phyloP scores from a whole-genome alignment of 106 monocot genomes.

The Posidonia australis region DNA sequence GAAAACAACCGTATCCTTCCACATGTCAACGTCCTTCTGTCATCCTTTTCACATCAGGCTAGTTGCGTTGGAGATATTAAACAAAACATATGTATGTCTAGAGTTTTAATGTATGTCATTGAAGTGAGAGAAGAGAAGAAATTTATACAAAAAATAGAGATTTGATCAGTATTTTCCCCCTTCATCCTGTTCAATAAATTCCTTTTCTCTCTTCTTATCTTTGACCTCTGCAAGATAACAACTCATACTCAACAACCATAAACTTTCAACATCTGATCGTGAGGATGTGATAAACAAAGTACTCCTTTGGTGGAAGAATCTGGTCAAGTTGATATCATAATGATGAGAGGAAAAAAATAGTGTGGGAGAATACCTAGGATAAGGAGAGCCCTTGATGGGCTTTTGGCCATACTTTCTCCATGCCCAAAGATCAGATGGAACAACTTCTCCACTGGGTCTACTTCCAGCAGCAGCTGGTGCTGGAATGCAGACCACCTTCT shows the following conservation, averaged over 20 bases:
- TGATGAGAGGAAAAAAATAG: not conserved
- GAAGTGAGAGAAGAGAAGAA: slow-evolving; percentile 4
- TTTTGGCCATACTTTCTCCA: slow-evolving; percentile 98
- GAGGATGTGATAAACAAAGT: no score
- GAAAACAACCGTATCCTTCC: not conserved
- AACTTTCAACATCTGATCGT: no score
- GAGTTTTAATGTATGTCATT: not conserved
- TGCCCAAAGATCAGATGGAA: slow-evolving; percentile 96
- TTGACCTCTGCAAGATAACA: no score
- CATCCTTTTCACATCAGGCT: not conserved
- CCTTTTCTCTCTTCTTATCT: no score
- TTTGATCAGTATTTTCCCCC: not conserved
- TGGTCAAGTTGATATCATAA: not conserved
- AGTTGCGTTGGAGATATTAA: not conserved
- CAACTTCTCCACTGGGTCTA: slow-evolving; percentile 70
- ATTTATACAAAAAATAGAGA: not conserved
- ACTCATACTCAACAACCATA: no score
- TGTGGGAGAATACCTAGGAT: slow-evolving; percentile 53
- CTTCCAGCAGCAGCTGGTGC: slow-evolving; percentile 65
- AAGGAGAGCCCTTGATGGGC: slow-evolving; percentile 93
- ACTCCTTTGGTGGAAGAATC: not conserved
- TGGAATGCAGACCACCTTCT: slow-evolving; percentile 91
- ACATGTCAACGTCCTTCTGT: not conserved
- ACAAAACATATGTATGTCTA: not conserved
- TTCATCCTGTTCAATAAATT: no score